These are phyloP conservation scores for Mucor ambiguus DNA, from an alignment of 371 early-diverging fungal species.

Conservation along the genomic window DNA sequence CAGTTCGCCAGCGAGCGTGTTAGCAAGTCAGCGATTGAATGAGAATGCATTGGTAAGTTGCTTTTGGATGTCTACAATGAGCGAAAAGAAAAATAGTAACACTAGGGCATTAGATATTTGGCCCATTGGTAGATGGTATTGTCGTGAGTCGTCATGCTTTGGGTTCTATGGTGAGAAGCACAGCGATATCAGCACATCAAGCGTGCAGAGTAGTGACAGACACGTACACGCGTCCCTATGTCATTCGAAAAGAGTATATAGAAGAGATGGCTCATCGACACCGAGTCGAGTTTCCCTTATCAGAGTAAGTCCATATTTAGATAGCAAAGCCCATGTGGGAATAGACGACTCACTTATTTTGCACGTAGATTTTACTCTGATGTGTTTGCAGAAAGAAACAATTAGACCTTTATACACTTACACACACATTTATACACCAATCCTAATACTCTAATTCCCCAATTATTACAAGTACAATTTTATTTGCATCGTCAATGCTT, in stretches of 20 bases:
- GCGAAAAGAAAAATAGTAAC: neutral
- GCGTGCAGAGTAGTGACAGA: conserved; percentile 62
- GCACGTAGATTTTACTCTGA: conserved; percentile 21
- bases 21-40: conserved; percentile 43
- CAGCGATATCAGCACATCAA: conserved; percentile 70
- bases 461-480: neutral
- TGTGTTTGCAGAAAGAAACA: conserved; percentile 18
- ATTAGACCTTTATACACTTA: neutral
- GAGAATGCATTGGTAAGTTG: conserved; percentile 52
- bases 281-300: conserved; percentile 46
- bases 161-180: conserved; percentile 69
- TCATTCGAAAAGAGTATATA: conserved; percentile 59
- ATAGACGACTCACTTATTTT: too few relatives aligned
- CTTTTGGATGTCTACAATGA: too few relatives aligned
- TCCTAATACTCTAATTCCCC: neutral
- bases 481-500: neutral
- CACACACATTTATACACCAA: neutral
- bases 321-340: too few relatives aligned
- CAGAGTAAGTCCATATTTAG: conserved; percentile 41
- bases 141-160: conserved; percentile 70
- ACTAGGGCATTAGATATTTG: conserved; percentile 50
- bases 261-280: conserved; percentile 60
- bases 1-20: conserved; percentile 28
- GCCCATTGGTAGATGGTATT: conserved; percentile 76
- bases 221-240: conserved; percentile 58